Evolutionary conservation across 768 basidiomycete species (phyloP).

Genomic region (Tylopilus rubrobrunneus): DNA sequence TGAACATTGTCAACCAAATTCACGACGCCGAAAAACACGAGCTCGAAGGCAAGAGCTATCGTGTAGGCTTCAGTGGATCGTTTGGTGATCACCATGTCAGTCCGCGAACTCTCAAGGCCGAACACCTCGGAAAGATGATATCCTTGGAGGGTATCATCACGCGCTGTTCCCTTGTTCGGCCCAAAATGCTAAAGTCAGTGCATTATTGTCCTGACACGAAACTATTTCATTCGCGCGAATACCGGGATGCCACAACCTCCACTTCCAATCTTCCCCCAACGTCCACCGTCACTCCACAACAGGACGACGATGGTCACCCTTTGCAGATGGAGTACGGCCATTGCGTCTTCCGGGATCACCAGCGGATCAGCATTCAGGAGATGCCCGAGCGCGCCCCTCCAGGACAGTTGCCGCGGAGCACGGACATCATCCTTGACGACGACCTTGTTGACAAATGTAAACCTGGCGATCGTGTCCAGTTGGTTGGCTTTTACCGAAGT

Average conservation of each 20-base stretch:
- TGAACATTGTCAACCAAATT: constrained; percentile 65
- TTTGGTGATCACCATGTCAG: constrained; percentile 99
- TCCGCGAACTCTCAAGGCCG: constrained; percentile 84
- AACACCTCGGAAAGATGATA: constrained; percentile 93
- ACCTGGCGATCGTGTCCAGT: constrained; percentile 94
- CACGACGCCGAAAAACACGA: constrained; percentile 81
- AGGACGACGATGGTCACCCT: constrained; percentile 83
- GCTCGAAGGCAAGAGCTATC: constrained; percentile 74
- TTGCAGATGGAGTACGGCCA: constrained; percentile 91
- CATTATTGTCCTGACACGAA: constrained; percentile 91
- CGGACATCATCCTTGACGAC: constrained; percentile 93
- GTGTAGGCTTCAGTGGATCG: constrained; percentile 89
- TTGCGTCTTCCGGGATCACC: constrained; percentile 92
- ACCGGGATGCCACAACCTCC: constrained; percentile 89
- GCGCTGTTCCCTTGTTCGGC: constrained; percentile 94
- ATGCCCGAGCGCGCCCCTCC: constrained; percentile 99
- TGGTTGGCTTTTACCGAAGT: constrained; percentile 93
- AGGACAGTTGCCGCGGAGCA: constrained; percentile 93
- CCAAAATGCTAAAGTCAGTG: constrained; percentile 96
- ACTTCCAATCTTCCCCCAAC: constrained; percentile 85
- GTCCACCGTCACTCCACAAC: constrained; percentile 81
- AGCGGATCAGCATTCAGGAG: constrained; percentile 97
- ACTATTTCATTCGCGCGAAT: constrained; percentile 81
- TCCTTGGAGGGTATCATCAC: constrained; percentile 98
- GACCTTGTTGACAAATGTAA: constrained; percentile 97